A percentile compares a stretch with the other conserved stretches of the same genome.
Evolutionary conservation across 805 yeast genomes (phyloP).

Genomic region (Candida loeiensis): DNA sequence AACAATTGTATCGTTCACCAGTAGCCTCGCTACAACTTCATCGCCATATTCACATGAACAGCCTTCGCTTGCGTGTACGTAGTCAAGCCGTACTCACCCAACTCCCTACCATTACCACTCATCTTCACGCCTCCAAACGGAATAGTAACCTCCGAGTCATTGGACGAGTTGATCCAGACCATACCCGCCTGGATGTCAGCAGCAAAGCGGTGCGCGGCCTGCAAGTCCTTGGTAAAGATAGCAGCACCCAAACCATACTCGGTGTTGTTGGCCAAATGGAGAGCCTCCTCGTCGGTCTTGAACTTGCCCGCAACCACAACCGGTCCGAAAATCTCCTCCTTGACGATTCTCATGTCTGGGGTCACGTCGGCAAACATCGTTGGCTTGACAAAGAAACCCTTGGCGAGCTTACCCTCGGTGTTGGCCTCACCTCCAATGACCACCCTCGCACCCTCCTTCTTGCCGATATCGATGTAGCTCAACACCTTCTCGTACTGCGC

Average conservation of each 20-base stretch:
- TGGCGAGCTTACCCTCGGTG: constrained; percentile 33
- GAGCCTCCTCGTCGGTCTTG: constrained; percentile 61
- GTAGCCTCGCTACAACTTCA: constrained; percentile 23
- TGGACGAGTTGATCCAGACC: constrained; percentile 47
- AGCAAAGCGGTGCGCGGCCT: constrained; percentile 63
- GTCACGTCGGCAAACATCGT: constrained; percentile 71
- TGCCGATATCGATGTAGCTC: constrained; percentile 40
- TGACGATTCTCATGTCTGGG: constrained; percentile 60
- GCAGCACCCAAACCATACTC: constrained; percentile 82
- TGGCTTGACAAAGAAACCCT: constrained; percentile 71
- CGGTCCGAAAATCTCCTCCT: constrained; percentile 88
- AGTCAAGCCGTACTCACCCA: constrained; percentile 36
- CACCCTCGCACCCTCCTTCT: constrained; percentile 42
- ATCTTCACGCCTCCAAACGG: constrained; percentile 39
- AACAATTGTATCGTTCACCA: no score
- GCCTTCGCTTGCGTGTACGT: constrained; percentile 36
- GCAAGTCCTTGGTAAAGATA: constrained; percentile 66
- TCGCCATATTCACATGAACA: constrained; percentile 54
- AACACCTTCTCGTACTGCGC: constrained; percentile 50
- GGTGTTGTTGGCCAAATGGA: constrained; percentile 66
- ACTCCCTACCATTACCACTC: constrained; percentile 42
- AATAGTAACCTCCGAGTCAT: constrained; percentile 39
- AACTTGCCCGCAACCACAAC: constrained; percentile 71
- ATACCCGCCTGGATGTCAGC: constrained; percentile 44
- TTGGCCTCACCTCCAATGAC: constrained; percentile 41